Conservation (phyloP, 164 flowering plant genomes). For the Dillenia suffruticosa region DNA sequence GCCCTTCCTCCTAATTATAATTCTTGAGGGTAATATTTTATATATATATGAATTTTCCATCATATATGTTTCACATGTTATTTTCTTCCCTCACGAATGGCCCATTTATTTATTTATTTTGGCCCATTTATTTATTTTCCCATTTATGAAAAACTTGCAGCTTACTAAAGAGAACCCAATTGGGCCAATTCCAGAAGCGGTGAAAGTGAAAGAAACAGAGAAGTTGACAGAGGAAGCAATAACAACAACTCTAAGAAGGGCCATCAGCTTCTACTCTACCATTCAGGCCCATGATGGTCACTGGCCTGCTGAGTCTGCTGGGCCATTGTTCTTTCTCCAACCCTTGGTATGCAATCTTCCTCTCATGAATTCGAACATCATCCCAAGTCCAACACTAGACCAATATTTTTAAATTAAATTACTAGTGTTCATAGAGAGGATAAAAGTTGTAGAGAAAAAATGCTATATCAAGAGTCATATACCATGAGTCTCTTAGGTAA, state of each 20-base stretch:
- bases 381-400: too few relatives aligned
- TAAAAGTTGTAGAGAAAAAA: too few relatives aligned
- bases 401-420: not conserved
- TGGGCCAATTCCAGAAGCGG: not conserved
- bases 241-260: constrained; percentile 9
- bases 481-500: too few relatives aligned
- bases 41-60: too few relatives aligned
- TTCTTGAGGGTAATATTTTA: too few relatives aligned
- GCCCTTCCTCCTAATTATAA: too few relatives aligned
- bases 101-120: too few relatives aligned
- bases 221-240: constrained; percentile 10
- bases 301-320: constrained; percentile 22
- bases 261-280: constrained; percentile 13
- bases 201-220: constrained; percentile 9
- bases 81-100: too few relatives aligned
- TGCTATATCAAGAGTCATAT: too few relatives aligned
- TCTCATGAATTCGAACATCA: not conserved
- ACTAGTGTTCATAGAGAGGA: too few relatives aligned
- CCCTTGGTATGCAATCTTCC: constrained; percentile 12
- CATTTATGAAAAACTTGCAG: constrained; percentile 1
- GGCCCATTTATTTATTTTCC: too few relatives aligned
- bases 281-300: constrained; percentile 21
- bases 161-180: constrained; percentile 14
- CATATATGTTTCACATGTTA: too few relatives aligned
- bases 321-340: constrained; percentile 20